A percentile compares a stretch with the other conserved stretches of the same genome.
phyloP scores from a whole-genome alignment of 2,329 filamentous ascomycete species.

The Aspergillus latus region DNA sequence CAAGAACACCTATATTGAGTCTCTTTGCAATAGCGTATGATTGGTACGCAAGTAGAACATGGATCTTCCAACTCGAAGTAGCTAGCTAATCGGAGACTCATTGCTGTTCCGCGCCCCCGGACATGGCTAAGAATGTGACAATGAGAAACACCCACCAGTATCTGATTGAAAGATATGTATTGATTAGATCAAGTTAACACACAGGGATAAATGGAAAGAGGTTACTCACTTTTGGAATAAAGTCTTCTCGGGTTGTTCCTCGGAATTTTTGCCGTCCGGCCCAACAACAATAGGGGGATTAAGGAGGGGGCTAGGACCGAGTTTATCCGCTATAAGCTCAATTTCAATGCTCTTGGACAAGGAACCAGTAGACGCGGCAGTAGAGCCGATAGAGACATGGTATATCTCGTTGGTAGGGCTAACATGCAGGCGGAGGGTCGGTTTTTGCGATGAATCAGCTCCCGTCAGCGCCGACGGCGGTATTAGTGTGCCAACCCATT shows the following conservation, averaged over 20 bases:
- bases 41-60: background rate
- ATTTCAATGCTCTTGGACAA: conserved; percentile 26
- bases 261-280: conserved; percentile 39
- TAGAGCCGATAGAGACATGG: conserved; percentile 38
- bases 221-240: conserved; percentile 45
- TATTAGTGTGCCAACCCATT: conserved; percentile 44
- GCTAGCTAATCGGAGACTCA: background rate
- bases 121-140: conserved; percentile 42
- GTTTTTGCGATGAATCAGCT: conserved; percentile 22
- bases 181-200: conserved; percentile 7
- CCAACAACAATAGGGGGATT: conserved; percentile 42
- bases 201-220: background rate
- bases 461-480: conserved; percentile 35
- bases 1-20: background rate
- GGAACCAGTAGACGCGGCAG: conserved; percentile 17
- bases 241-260: conserved; percentile 44
- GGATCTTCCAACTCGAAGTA: background rate
- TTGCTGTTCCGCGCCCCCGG: conserved; percentile 40
- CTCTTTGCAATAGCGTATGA: background rate
- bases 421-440: conserved; percentile 43
- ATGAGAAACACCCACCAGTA: conserved; percentile 51
- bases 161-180: conserved; percentile 23
- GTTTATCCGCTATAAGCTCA: conserved; percentile 33
- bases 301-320: conserved; percentile 40
- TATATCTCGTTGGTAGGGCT: conserved; percentile 39